Conservation (phyloP, 1,139 yeast species). For the Torulaspora pretoriensis region DNA sequence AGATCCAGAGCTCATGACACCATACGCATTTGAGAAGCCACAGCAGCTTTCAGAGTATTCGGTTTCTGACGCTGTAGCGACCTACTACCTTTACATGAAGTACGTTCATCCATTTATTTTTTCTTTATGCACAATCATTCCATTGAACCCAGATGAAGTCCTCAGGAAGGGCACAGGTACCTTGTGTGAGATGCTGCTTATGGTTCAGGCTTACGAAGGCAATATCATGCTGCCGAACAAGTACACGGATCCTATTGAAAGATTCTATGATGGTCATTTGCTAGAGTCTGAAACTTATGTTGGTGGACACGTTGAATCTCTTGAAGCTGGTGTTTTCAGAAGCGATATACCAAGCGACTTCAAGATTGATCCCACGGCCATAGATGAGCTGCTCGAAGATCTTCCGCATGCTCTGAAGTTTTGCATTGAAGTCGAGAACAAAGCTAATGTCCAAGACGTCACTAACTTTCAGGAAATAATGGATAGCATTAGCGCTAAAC, state of each 20-base stretch:
- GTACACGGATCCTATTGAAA: slow-evolving; percentile 84
- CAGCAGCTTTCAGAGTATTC: slow-evolving; percentile 92
- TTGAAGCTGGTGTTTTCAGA: slow-evolving; percentile 96
- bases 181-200: slow-evolving; percentile 91
- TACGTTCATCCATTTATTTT: slow-evolving; percentile 97
- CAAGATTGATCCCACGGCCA: slow-evolving; percentile 71
- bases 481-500: slow-evolving; percentile 49
- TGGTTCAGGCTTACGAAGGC: slow-evolving; percentile 90
- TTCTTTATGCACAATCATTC: slow-evolving; percentile 92
- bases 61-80: slow-evolving; percentile 98
- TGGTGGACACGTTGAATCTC: slow-evolving; percentile 97
- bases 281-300: slow-evolving; percentile 95
- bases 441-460: slow-evolving; percentile 67
- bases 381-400: slow-evolving; percentile 73
- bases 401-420: slow-evolving; percentile 74
- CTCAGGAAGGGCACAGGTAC: slow-evolving; percentile 98
- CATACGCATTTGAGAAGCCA: slow-evolving; percentile 92
- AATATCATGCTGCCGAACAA: slow-evolving; percentile 84
- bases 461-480: slow-evolving; percentile 74
- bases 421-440: slow-evolving; percentile 79
- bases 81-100: slow-evolving; percentile 91
- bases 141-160: slow-evolving; percentile 94
- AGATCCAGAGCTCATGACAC: slow-evolving; percentile 97
- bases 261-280: slow-evolving; percentile 91
- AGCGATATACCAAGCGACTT: slow-evolving; percentile 79